phyloP scores from a whole-genome alignment of 371 early-diverging fungal species.

The Apophysomyces variabilis region DNA sequence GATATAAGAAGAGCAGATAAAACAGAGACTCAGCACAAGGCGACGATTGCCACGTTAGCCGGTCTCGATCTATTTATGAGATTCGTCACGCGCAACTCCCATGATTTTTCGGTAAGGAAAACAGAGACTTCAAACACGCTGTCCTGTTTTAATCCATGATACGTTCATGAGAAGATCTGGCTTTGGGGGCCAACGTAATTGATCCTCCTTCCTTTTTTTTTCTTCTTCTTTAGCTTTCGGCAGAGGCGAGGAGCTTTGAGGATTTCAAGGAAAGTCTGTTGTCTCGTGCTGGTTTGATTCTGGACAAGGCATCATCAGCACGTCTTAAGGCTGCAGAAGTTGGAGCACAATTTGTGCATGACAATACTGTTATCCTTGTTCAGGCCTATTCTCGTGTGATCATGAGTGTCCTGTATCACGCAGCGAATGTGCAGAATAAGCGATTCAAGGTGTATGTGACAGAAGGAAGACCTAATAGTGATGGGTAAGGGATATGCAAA shows the following conservation, averaged over 20 bases:
- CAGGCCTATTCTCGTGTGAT: constrained; percentile 96
- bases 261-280: constrained; percentile 81
- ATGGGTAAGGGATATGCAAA: constrained; percentile 62
- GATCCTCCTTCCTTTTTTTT: not conserved
- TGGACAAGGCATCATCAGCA: constrained; percentile 72
- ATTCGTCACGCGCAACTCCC: constrained; percentile 73
- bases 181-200: too few relatives aligned
- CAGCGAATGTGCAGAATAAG: constrained; percentile 74
- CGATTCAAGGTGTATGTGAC: constrained; percentile 89
- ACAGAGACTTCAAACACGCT: not conserved
- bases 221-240: constrained; percentile 28
- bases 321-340: constrained; percentile 81
- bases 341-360: constrained; percentile 90
- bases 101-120: constrained; percentile 63
- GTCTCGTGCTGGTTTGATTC: constrained; percentile 71
- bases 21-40: constrained; percentile 49
- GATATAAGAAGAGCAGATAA: constrained; percentile 17
- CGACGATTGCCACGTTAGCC: constrained; percentile 64
- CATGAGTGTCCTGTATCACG: constrained; percentile 79
- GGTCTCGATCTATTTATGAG: constrained; percentile 91
- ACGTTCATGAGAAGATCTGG: too few relatives aligned
- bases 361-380: constrained; percentile 86
- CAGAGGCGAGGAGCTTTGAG: constrained; percentile 61
- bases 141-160: not conserved
- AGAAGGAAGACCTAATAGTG: constrained; percentile 81